These are phyloP conservation scores for Arthromyces matolae DNA, from an alignment of 768 basidiomycete species.

Conservation along the genomic window DNA sequence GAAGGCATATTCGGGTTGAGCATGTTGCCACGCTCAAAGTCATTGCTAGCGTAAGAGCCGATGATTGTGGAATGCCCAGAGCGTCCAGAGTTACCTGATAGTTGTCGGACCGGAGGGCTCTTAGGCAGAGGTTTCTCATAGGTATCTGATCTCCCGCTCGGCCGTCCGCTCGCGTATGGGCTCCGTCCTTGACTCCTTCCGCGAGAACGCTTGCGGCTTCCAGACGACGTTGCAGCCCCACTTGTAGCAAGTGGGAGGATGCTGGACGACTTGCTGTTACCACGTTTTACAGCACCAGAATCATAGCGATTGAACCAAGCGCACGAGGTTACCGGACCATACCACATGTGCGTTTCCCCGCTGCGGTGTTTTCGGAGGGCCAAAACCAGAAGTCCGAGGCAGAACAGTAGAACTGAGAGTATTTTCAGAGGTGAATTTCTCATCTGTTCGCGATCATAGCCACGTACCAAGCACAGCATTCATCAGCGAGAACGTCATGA, in stretches of 20 bases:
- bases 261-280: constrained; percentile 35
- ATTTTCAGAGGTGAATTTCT: constrained; percentile 8
- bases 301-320: constrained; percentile 66
- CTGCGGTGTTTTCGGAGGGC: constrained; percentile 39
- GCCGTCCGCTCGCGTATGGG: constrained; percentile 17
- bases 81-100: constrained; percentile 26
- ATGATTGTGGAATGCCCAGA: constrained; percentile 31
- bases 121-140: constrained; percentile 25
- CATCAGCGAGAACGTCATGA: constrained; percentile 77
- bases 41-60: constrained; percentile 28
- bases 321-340: constrained; percentile 63
- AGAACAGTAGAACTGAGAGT: constrained; percentile 34
- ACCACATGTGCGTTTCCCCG: constrained; percentile 60
- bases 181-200: constrained; percentile 8
- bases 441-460: too few species aligned
- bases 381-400: constrained; percentile 35
- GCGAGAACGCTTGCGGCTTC: constrained; percentile 9
- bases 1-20: constrained; percentile 34
- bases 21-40: constrained; percentile 41
- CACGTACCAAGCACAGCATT: constrained; percentile 70
- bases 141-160: constrained; percentile 7
- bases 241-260: constrained; percentile 35
- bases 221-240: constrained; percentile 1
- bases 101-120: constrained; percentile 26
- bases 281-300: constrained; percentile 30